Percentiles rank a stretch among this genome's conserved stretches.
Evolutionary conservation across 257 asterid genomes (phyloP).

Genomic region (Solanum sejunctum): DNA sequence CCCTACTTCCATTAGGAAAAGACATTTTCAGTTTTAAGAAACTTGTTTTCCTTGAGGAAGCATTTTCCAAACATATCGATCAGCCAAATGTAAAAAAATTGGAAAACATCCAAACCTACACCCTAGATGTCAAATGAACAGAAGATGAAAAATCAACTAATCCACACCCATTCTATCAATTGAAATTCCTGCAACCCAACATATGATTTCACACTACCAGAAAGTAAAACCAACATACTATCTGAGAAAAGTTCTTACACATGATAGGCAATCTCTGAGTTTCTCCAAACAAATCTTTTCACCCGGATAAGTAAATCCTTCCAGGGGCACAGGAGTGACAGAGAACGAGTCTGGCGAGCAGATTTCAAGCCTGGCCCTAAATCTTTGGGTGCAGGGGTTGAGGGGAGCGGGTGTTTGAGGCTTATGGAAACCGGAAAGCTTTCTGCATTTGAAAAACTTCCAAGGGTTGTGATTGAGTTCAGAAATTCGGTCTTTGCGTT

Average conservation of each 20-base stretch:
- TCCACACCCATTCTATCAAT: not conserved
- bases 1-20: no score
- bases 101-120: no score
- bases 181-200: not conserved
- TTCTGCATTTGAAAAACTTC: conserved; percentile 63
- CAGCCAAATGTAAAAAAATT: no score
- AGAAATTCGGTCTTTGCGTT: conserved; percentile 52
- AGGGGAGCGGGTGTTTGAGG: conserved; percentile 11
- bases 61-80: no score
- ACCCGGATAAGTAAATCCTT: conserved; percentile 56
- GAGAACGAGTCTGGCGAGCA: conserved; percentile 81
- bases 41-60: no score
- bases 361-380: conserved; percentile 56
- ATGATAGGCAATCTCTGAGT: conserved; percentile 40
- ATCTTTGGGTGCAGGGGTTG: conserved; percentile 18
- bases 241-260: conserved; percentile 24
- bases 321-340: conserved; percentile 41
- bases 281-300: conserved; percentile 43
- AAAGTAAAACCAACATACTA: not conserved
- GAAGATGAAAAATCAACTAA: not conserved
- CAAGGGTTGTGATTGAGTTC: conserved; percentile 9
- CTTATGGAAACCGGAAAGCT: conserved; percentile 11
- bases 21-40: no score
- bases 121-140: not conserved
- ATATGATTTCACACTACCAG: not conserved